Evolutionary conservation across 2,329 filamentous ascomycete species (phyloP).

Genomic region (Catunica adiposa): DNA sequence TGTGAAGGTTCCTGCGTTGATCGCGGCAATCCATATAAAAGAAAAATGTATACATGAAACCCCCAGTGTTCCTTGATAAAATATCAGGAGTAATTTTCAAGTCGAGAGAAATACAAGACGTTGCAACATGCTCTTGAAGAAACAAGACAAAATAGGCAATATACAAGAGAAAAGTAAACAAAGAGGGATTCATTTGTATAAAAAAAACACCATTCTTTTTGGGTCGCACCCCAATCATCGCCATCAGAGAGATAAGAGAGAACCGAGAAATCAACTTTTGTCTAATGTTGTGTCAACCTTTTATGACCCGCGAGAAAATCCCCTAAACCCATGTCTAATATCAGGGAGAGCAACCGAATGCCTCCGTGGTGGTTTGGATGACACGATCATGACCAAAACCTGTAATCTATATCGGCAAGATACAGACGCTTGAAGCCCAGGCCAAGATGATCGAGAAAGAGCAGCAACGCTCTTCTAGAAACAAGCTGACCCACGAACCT

Average conservation of each 20-base stretch:
- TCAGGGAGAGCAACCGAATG: conserved; percentile 23
- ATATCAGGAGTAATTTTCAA: no score
- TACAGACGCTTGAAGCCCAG: conserved; percentile 5
- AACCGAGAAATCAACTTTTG: conserved; percentile 51
- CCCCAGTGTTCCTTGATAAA: no score
- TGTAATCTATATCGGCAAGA: conserved; percentile 12
- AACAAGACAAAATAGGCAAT: no score
- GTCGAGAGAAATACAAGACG: no score
- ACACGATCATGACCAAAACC: conserved; percentile 18
- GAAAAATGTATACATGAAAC: background rate
- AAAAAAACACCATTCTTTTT: conserved; percentile 12
- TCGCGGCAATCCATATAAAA: background rate
- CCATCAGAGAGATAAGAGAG: conserved; percentile 13
- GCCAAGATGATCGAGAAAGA: background rate
- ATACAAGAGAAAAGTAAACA: conserved; percentile 9
- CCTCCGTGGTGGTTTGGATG: conserved; percentile 21
- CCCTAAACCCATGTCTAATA: conserved; percentile 25
- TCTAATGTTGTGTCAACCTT: conserved; percentile 31
- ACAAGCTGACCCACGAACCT: conserved; percentile 6
- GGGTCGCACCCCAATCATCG: background rate
- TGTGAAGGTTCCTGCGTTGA: background rate
- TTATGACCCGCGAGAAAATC: conserved; percentile 17
- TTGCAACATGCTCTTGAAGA: no score
- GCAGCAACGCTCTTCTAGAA: background rate
- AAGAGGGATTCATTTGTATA: conserved; percentile 9